Evolutionary conservation across 495 filamentous ascomycete genomes (phyloP).

Genomic region (Aspergillus heteromorphus): DNA sequence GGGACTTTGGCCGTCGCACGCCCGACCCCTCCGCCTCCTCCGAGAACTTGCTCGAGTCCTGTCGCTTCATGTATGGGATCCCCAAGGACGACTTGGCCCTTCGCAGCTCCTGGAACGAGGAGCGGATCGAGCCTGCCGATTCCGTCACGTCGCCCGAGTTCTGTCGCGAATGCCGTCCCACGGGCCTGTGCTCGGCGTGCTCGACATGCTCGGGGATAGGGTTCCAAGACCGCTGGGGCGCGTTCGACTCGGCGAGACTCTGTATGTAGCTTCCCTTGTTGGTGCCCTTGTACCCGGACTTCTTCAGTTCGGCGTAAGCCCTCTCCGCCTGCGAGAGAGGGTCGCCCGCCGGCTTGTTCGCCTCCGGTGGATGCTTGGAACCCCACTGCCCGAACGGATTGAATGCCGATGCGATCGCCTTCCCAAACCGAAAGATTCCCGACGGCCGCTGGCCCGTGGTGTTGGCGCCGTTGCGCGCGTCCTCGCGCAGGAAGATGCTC

Average conservation of each 20-base stretch:
- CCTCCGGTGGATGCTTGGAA: slow-evolving; percentile 25
- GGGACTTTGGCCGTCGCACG: slow-evolving; percentile 48
- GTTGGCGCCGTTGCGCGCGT: slow-evolving; percentile 13
- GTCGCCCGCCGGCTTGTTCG: slow-evolving; percentile 29
- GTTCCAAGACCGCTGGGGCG: slow-evolving; percentile 38
- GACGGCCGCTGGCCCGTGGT: slow-evolving; percentile 28
- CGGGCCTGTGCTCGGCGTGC: slow-evolving; percentile 25
- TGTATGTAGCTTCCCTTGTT: slow-evolving; percentile 34
- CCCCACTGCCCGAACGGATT: slow-evolving; percentile 48
- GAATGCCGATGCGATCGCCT: slow-evolving; percentile 50
- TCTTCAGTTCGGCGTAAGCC: slow-evolving; percentile 59
- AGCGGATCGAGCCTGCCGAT: slow-evolving; percentile 29
- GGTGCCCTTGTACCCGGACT: slow-evolving; percentile 49
- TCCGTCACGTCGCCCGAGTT: slow-evolving; percentile 16
- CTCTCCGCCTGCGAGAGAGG: slow-evolving; percentile 45
- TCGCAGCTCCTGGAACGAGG: slow-evolving; percentile 37
- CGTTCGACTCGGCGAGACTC: slow-evolving; percentile 15
- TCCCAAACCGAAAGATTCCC: slow-evolving; percentile 56
- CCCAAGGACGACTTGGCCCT: slow-evolving; percentile 26
- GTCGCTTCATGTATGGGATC: slow-evolving; percentile 26
- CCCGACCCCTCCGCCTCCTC: slow-evolving; percentile 26
- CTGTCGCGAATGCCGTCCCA: slow-evolving; percentile 18
- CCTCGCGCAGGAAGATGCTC: slow-evolving; percentile 51
- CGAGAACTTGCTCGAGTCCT: slow-evolving; percentile 14
- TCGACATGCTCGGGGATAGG: slow-evolving; percentile 34